phyloP scores from a whole-genome alignment of 805 yeast genomes.

The Saturnispora gosingensis region DNA sequence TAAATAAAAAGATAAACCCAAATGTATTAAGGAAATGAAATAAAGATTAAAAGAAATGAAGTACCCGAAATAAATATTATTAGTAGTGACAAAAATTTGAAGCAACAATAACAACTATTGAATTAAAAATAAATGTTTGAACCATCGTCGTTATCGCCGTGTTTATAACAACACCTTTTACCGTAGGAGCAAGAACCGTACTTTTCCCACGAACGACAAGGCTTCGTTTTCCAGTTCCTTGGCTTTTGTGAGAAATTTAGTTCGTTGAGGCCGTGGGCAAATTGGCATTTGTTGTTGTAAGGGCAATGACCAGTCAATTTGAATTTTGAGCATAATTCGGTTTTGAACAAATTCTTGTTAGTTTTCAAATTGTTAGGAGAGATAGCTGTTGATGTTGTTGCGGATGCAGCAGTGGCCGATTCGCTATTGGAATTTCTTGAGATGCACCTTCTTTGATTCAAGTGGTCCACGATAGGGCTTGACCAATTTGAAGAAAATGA shows the following conservation, averaged over 20 bases:
- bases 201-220: conserved; percentile 81
- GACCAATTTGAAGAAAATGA: not conserved
- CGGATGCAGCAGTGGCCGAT: not conserved
- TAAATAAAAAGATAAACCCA: not conserved
- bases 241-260: conserved; percentile 64
- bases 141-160: conserved; percentile 37
- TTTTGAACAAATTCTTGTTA: conserved; percentile 52
- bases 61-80: not conserved
- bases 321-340: conserved; percentile 80
- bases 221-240: conserved; percentile 82
- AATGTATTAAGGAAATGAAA: not conserved
- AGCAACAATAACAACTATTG: not conserved
- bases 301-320: conserved; percentile 68
- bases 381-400: not conserved
- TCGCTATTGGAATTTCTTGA: not conserved
- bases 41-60: not conserved
- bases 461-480: not conserved
- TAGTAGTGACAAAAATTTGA: not conserved
- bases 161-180: conserved; percentile 85
- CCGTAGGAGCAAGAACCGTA: conserved; percentile 83
- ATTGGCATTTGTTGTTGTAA: conserved; percentile 85
- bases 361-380: conserved; percentile 1
- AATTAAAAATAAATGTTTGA: conserved; percentile 3
- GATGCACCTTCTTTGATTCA: not conserved
- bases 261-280: conserved; percentile 83